phyloP scores from a whole-genome alignment of 2,329 filamentous ascomycete species.

The Bipolaris oryzae region DNA sequence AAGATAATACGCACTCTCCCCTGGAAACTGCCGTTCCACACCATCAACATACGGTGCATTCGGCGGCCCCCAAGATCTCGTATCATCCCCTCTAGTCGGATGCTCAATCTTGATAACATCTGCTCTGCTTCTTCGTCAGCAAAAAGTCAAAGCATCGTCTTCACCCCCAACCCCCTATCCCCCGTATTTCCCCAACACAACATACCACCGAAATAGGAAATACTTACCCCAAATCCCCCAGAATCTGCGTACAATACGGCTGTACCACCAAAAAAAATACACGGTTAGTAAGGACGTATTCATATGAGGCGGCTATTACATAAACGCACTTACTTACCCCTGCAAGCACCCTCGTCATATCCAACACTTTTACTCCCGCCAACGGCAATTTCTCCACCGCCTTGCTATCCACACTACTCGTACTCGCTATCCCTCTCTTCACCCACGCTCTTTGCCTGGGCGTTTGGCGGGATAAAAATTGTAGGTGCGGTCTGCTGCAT shows the following conservation, averaged over 20 bases:
- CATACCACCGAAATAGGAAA: background rate
- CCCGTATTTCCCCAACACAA: background rate
- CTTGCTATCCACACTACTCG: conserved; percentile 47
- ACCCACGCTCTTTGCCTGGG: conserved; percentile 16
- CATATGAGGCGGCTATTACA: too few species aligned
- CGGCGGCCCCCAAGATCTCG: conserved; percentile 92
- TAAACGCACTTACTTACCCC: background rate
- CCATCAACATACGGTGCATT: conserved; percentile 77
- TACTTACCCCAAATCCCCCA: conserved; percentile 87
- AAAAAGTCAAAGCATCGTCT: background rate
- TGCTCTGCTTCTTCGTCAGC: conserved; percentile 62
- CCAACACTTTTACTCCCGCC: conserved; percentile 83
- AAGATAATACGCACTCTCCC: conserved; percentile 96
- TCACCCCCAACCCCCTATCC: too few species aligned
- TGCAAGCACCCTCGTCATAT: conserved; percentile 95
- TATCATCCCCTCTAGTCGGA: conserved; percentile 88
- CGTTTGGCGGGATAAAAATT: conserved; percentile 1
- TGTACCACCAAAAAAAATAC: conserved; percentile 46
- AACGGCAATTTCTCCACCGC: conserved; percentile 67
- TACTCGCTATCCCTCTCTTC: conserved; percentile 49
- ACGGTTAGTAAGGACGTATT: too few species aligned
- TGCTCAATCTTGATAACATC: conserved; percentile 98
- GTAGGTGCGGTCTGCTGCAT: background rate
- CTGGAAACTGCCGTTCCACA: conserved; percentile 67
- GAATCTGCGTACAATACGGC: conserved; percentile 96